These are phyloP conservation scores for Flaveria sonorensis DNA, from an alignment of 129 eudicot species.

Conservation along the genomic window DNA sequence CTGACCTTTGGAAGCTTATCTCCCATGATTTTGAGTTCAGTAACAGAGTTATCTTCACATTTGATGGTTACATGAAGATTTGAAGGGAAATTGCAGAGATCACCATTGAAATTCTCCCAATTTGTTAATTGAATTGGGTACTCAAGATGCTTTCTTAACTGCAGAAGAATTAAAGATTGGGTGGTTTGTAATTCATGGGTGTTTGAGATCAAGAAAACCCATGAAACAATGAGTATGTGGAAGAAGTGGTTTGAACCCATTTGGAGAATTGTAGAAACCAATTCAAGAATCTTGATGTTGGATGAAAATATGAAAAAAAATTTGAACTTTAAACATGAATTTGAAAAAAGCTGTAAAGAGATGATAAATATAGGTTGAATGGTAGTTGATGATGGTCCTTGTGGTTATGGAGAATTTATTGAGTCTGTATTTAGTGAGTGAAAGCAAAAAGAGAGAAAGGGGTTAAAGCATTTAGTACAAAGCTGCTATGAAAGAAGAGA, in stretches of 20 bases:
- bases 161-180: conserved; percentile 62
- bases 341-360: conserved; percentile 15
- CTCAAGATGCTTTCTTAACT: conserved; percentile 77
- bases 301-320: not conserved
- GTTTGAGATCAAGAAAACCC: conserved; percentile 47
- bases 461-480: conserved; percentile 36
- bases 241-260: conserved; percentile 41
- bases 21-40: conserved; percentile 75
- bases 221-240: conserved; percentile 40
- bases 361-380: conserved; percentile 17
- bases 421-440: conserved; percentile 23
- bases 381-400: conserved; percentile 29
- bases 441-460: conserved; percentile 24
- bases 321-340: conserved; percentile 15
- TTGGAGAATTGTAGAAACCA: conserved; percentile 21
- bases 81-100: conserved; percentile 55
- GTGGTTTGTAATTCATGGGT: conserved; percentile 56
- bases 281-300: conserved; percentile 28
- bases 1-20: conserved; percentile 53
- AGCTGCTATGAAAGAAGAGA: conserved; percentile 32
- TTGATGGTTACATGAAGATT: conserved; percentile 53
- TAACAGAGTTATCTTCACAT: conserved; percentile 54
- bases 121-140: conserved; percentile 52
- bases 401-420: conserved; percentile 16
- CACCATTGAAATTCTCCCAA: conserved; percentile 58